Evolutionary conservation across 73 alveolate species (phyloP).

Genomic region (Tetrahymena malaccensis): DNA sequence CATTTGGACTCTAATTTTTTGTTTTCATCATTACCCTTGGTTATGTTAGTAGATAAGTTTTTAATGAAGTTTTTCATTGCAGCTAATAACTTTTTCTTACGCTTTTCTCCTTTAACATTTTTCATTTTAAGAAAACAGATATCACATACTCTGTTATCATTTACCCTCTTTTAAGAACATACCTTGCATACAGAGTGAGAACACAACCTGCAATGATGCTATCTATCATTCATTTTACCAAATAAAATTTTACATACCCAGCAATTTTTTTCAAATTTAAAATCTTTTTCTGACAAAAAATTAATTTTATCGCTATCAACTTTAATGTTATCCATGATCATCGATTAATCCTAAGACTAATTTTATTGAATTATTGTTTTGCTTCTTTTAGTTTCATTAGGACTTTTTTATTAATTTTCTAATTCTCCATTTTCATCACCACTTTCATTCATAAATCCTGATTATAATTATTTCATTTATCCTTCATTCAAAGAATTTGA

Average conservation of each 20-base stretch:
- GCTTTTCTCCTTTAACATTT: not conserved
- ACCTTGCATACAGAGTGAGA: not conserved
- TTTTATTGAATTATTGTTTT: not conserved
- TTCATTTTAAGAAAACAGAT: not conserved
- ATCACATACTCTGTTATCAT: not conserved
- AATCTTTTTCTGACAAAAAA: not conserved
- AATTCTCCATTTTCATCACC: not conserved
- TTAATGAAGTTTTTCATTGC: not conserved
- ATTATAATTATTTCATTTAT: not conserved
- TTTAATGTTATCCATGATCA: not conserved
- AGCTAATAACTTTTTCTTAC: not conserved
- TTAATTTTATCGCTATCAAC: not conserved
- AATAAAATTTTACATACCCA: not conserved
- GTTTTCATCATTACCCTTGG: not conserved
- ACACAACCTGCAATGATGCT: not conserved
- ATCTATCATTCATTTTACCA: not conserved
- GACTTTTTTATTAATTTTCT: not conserved
- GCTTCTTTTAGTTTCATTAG: not conserved
- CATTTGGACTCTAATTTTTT: not conserved
- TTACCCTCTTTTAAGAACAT: not conserved
- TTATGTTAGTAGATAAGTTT: not conserved
- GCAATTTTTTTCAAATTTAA: not conserved
- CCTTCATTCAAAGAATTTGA: not conserved
- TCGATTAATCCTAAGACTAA: not conserved
- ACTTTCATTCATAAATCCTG: not conserved